Evolutionary conservation across 1,284 basidiomycete genomes (phyloP), one percentile per base, ranked within the genome.

Genomic region (Irpex sp.): DNA sequence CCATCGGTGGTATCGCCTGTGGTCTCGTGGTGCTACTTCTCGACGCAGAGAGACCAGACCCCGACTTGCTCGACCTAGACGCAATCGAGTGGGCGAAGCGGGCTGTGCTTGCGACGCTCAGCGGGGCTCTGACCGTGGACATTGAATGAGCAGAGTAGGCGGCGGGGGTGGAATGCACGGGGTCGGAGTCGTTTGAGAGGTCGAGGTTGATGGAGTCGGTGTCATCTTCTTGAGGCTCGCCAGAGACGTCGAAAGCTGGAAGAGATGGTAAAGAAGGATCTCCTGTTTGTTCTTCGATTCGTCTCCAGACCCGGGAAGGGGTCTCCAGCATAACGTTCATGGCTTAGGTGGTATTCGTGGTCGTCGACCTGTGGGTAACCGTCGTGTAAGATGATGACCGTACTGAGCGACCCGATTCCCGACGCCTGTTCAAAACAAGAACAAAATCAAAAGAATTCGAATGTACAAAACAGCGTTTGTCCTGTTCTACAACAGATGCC

Each of bases 261-360:
- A 91, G 73, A 6, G 88, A 90, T 2, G 90, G 90, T 2, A 92
- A 74, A 45, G 90, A 92, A 6, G 90, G 87, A 78, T 91, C 89
- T 65, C 76, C 73, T 59, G 82, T 83, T 66, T 90, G 87, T 14
- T 80, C 85, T 71, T 91, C 82, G 54, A 92, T 91, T 57, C 90
- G 82, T 28, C 90, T 80, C 87, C 86, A 89, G 68, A 92, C 85
- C 56, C 89, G 79, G 35, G 90, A 91, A 0, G 90, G 90, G 8
- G 90, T 92, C 72, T 92, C 90, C 8, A 89, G 79, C 56, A 74
- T 69, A 4, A 68, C 70, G 16, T 71, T 69, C 72, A 73, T 73
- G 4, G 42, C 47, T 51, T 49, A 16, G 18, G 18, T 53, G 14
- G 19, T 14, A 14, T 35, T n/a, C 36, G 19, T 37, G 28, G 28